A percentile compares a stretch with the other conserved stretches of the same genome.
Conservation (phyloP, 177 flowering plant genomes). For the Tripterygium wilfordii region DNA sequence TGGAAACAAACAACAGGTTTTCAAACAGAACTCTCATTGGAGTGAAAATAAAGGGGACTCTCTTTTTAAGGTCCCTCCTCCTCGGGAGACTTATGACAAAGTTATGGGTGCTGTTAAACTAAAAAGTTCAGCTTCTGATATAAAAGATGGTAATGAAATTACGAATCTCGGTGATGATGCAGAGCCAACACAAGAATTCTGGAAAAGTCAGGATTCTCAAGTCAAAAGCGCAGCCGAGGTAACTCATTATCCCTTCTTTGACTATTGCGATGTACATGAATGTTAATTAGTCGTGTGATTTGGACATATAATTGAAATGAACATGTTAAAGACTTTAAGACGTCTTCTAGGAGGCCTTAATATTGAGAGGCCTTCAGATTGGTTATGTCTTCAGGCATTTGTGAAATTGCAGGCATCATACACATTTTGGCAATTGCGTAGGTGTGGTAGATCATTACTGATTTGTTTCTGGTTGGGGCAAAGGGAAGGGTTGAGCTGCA, state of each 20-base stretch:
- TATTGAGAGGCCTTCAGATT: too few relatives aligned
- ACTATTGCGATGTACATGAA: background rate
- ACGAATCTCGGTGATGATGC: slow-evolving; percentile 2
- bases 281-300: too few relatives aligned
- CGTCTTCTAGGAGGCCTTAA: too few relatives aligned
- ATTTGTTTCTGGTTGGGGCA: too few relatives aligned
- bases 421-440: too few relatives aligned
- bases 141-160: slow-evolving; percentile 2
- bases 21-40: slow-evolving; percentile 13
- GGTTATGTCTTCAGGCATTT: too few relatives aligned
- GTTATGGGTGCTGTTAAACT: slow-evolving; percentile 13
- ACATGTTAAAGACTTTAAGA: too few relatives aligned
- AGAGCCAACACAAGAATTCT: slow-evolving; percentile 12
- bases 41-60: slow-evolving; percentile 20
- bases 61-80: slow-evolving; percentile 11
- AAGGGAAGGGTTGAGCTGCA: too few relatives aligned
- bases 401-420: too few relatives aligned
- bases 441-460: too few relatives aligned
- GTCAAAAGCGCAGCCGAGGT: slow-evolving; percentile 30
- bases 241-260: slow-evolving; percentile 9
- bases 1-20: slow-evolving; percentile 9
- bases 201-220: slow-evolving; percentile 16
- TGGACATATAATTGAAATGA: too few relatives aligned
- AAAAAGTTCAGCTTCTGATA: slow-evolving; percentile 13
- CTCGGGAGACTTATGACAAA: slow-evolving; percentile 8